These are phyloP conservation scores for Barbarea vulgaris DNA, from an alignment of 345 rosid species.

Conservation along the genomic window DNA sequence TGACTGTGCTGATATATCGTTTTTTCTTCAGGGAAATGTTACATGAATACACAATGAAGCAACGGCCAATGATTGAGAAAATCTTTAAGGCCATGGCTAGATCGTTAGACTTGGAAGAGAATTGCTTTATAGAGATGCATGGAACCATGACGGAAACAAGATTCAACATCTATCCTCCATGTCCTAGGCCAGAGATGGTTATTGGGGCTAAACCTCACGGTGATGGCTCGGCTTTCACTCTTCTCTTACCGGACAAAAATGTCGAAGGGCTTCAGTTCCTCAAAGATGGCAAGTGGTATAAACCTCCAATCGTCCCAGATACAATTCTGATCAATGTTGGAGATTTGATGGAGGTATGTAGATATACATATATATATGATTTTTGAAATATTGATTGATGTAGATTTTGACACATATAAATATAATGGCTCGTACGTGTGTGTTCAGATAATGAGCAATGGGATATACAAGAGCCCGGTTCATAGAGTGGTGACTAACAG, in stretches of 20 bases:
- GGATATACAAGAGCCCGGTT: conserved; percentile 57
- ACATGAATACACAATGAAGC: conserved; percentile 43
- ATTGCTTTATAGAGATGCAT: conserved; percentile 49
- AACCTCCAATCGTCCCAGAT: conserved; percentile 50
- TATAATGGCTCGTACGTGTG: background rate
- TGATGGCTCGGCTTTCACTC: conserved; percentile 62
- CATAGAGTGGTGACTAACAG: conserved; percentile 56
- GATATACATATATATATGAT: background rate
- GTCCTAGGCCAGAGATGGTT: conserved; percentile 57
- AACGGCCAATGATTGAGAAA: conserved; percentile 21
- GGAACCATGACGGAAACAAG: conserved; percentile 50
- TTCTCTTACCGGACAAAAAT: conserved; percentile 56
- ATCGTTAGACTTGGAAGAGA: conserved; percentile 53
- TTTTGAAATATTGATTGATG: background rate
- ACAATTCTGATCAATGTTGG: conserved; percentile 59
- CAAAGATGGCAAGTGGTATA: conserved; percentile 56
- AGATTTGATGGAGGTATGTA: conserved; percentile 55
- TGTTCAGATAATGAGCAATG: conserved; percentile 62
- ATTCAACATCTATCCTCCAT: conserved; percentile 63
- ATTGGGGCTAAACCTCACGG: conserved; percentile 61
- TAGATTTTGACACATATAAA: conserved; percentile 2
- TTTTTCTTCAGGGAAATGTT: conserved; percentile 43
- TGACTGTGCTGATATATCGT: background rate
- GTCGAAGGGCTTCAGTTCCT: conserved; percentile 56
- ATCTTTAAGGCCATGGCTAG: conserved; percentile 58